Conservation (phyloP, 1,284 basidiomycete genomes). For the Puccinia triticina region DNA sequence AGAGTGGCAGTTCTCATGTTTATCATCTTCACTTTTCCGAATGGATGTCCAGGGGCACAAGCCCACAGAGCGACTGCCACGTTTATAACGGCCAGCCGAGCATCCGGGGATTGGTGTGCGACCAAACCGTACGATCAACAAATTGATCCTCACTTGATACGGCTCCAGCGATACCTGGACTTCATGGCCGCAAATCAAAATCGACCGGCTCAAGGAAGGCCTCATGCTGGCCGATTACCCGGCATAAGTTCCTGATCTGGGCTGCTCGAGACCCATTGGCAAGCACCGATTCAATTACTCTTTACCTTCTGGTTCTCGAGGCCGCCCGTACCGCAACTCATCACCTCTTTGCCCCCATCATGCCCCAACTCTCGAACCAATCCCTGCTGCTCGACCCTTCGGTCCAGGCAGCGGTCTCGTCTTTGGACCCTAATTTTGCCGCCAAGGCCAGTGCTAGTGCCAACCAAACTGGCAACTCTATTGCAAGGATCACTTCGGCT, state of each 20-base stretch:
- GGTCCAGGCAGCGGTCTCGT: neutral
- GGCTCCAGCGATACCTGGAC: neutral
- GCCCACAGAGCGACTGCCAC: neutral
- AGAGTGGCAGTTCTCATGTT: neutral
- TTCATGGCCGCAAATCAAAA: neutral
- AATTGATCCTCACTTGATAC: neutral
- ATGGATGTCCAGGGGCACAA: neutral
- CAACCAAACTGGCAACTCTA: no score
- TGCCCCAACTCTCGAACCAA: neutral
- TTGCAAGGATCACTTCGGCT: neutral
- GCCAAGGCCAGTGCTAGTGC: neutral
- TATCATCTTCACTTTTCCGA: neutral
- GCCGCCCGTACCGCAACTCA: slow-evolving; percentile 14
- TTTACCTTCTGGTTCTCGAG: slow-evolving; percentile 5
- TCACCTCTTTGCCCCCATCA: neutral
- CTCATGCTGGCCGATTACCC: slow-evolving; percentile 25
- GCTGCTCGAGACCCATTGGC: neutral
- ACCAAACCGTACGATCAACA: neutral
- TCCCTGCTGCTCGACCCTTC: neutral
- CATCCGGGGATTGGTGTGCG: no score
- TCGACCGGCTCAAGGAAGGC: neutral
- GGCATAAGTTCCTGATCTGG: slow-evolving; percentile 18
- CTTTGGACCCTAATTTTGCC: neutral
- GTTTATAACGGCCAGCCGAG: neutral
- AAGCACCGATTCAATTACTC: neutral